Conservation (phyloP, 768 basidiomycete species). For the Russula sp. region DNA sequence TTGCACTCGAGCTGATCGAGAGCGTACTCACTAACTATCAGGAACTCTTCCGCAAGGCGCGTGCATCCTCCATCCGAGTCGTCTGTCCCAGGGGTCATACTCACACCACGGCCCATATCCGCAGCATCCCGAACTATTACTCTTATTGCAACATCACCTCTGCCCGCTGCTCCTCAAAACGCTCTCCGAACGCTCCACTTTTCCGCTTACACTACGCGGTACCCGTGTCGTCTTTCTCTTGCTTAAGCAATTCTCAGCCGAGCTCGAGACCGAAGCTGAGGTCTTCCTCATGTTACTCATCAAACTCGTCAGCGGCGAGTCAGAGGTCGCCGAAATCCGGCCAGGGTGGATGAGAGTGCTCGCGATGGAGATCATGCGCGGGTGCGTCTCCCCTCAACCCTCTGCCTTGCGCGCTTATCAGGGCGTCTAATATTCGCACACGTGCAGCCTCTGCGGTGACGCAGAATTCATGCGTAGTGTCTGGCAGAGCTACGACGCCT, state of each 20-base stretch:
- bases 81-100: background rate
- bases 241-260: slow-evolving; percentile 80
- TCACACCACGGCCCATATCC: background rate
- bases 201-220: slow-evolving; percentile 84
- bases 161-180: slow-evolving; percentile 85
- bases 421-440: too few relatives aligned
- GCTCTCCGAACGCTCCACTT: slow-evolving; percentile 72
- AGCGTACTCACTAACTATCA: slow-evolving; percentile 92
- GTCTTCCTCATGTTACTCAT: slow-evolving; percentile 11
- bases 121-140: slow-evolving; percentile 75
- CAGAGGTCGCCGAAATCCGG: background rate
- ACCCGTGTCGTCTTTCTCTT: slow-evolving; percentile 92
- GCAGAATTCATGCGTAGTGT: slow-evolving; percentile 19
- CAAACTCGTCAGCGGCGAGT: slow-evolving; percentile 5
- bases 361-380: slow-evolving; percentile 20
- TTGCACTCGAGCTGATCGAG: slow-evolving; percentile 94
- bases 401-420: background rate
- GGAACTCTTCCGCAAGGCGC: slow-evolving; percentile 73
- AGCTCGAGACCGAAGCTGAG: slow-evolving; percentile 77
- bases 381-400: slow-evolving; percentile 1
- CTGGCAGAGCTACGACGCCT: slow-evolving; percentile 18
- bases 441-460: slow-evolving; percentile 15
- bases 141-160: slow-evolving; percentile 84
- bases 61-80: slow-evolving; percentile 12
- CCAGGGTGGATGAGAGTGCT: slow-evolving; percentile 22